Evolutionary conservation across 1,284 basidiomycete species (phyloP).

Genomic region (Heterobasidion irregulare): DNA sequence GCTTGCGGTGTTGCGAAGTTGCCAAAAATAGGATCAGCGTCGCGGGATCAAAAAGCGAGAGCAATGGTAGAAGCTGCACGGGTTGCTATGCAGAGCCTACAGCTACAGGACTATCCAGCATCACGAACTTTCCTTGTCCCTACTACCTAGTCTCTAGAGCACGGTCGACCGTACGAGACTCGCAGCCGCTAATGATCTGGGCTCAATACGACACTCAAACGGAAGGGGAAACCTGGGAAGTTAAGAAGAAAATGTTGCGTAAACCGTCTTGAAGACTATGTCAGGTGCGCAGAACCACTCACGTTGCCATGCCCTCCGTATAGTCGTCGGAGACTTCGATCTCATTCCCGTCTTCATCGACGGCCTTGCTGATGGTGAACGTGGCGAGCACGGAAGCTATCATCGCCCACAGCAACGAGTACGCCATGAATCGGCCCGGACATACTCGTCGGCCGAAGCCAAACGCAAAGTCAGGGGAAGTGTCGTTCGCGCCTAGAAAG

Average conservation of each 20-base stretch:
- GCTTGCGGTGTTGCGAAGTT: too few species aligned
- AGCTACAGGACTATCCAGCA: too few species aligned
- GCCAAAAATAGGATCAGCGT: too few species aligned
- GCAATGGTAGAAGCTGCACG: too few species aligned
- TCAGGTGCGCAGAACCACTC: neutral
- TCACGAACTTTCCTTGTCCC: too few species aligned
- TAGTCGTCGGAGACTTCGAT: slow-evolving; percentile 4
- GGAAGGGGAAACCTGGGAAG: slow-evolving; percentile 3
- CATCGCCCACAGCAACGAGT: slow-evolving; percentile 27
- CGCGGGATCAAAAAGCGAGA: too few species aligned
- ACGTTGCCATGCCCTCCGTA: slow-evolving; percentile 9
- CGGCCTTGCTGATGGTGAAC: slow-evolving; percentile 17
- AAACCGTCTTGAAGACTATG: neutral
- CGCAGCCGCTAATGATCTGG: slow-evolving; percentile 4
- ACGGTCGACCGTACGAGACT: slow-evolving; percentile 3
- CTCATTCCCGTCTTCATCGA: neutral
- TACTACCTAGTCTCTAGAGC: neutral
- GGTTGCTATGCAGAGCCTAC: too few species aligned
- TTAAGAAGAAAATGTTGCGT: too few species aligned
- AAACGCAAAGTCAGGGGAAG: slow-evolving; percentile 17
- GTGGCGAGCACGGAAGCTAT: slow-evolving; percentile 24
- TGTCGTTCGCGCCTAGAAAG: slow-evolving; percentile 13
- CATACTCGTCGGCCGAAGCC: slow-evolving; percentile 25
- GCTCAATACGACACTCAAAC: slow-evolving; percentile 7
- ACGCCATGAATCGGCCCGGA: slow-evolving; percentile 29